Percentiles rank a stretch among this genome's conserved stretches.
These are phyloP conservation scores for Pyrenula aspistea DNA, from an alignment of 495 filamentous ascomycete genomes.

Conservation along the genomic window DNA sequence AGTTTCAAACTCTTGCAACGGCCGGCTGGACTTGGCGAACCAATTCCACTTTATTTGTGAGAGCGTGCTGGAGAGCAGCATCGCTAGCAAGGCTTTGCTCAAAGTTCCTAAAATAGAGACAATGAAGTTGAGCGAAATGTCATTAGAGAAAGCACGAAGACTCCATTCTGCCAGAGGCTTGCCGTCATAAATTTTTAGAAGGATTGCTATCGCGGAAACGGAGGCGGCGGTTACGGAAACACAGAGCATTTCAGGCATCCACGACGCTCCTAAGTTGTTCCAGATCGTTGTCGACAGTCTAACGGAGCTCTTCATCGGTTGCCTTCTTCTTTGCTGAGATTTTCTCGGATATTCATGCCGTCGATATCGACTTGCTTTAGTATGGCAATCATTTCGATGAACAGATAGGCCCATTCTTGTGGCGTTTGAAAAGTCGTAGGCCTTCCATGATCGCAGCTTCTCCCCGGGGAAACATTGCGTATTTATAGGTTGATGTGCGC, in stretches of 20 bases:
- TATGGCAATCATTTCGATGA: no score
- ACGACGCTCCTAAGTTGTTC: not conserved
- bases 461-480: no score
- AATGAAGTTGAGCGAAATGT: not conserved
- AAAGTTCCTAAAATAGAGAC: not conserved
- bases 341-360: no score
- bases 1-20: not conserved
- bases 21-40: not conserved
- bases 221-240: not conserved
- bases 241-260: not conserved
- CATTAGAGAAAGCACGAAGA: not conserved
- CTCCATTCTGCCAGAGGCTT: not conserved
- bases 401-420: no score
- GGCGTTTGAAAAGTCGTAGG: no score
- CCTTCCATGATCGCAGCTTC: no score
- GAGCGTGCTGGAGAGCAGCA: not conserved
- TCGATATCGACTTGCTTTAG: no score
- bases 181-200: not conserved
- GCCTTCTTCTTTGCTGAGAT: no score
- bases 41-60: not conserved
- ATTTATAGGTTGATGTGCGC: no score
- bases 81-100: not conserved
- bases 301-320: no score
- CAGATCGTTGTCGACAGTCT: not conserved
- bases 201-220: not conserved